Evolutionary conservation across 345 rosid genomes (phyloP), one percentile per base, ranked within the genome.

Genomic region (Citrus medica): DNA sequence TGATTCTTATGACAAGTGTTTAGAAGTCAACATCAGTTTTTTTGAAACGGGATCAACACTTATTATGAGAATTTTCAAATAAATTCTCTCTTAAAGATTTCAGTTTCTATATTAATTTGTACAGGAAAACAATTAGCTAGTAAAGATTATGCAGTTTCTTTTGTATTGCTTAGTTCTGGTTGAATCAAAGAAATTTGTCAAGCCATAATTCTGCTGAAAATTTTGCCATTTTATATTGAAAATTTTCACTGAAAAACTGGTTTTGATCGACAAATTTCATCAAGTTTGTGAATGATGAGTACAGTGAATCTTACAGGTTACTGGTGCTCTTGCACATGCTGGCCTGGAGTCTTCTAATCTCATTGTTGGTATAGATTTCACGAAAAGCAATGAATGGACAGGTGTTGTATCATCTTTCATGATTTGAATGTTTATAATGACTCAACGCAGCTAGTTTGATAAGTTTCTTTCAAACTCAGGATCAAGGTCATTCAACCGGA

Each of bases 321-420:
- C 97, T 35, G 87, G 86, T 82, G 98, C 97, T 24, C 94, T 95
- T 32, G 73, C 92, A 27, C 87, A 91, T 68, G 90, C 98, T 62
- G 99, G 99, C 56, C 86, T 95, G n/a, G 99, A 93, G 86, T 95
- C 99, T 38, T 92, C 98, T 51, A 95, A 95, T 83, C 88, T 95
- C 66, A 95, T 95, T 24, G 96, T 95, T 60, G 98, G 97, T 75
- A 89, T 95, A 77, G 99, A 93, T 85, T 91, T 93, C 85, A 95
- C 99, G 2, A 95, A 95, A 87, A 95, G 99, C 90, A 95, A 95
- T 7, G 98, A 95, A 55, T 93, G 99, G 99, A 93, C 98, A 85
- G 99, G 99, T 92, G 76, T 27, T 42, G 48, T 74, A 63, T 69
- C 17, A 21, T 73, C 61, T 66, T 37, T 22, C 19, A 63, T 59